phyloP scores from a whole-genome alignment of 768 basidiomycete genomes.

The Russula sp. region DNA sequence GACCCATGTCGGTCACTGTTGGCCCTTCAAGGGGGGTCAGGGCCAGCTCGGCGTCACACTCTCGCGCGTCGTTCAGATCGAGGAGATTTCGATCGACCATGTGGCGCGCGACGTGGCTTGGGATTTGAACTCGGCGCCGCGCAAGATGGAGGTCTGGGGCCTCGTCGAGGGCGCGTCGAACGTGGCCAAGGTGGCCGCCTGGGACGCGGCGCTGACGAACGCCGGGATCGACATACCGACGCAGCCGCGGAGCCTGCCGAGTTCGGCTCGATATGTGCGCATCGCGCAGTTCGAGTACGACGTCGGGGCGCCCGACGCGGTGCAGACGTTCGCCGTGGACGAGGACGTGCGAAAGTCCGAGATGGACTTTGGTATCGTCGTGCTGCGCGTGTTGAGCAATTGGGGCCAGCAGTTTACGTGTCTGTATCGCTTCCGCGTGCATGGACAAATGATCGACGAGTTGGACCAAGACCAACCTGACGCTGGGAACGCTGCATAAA shows the following conservation, averaged over 20 bases:
- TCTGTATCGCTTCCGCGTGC: conserved; percentile 78
- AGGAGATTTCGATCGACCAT: conserved; percentile 81
- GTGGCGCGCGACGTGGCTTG: conserved; percentile 74
- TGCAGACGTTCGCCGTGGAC: conserved; percentile 45
- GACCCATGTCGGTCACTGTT: conserved; percentile 76
- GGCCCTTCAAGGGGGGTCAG: conserved; percentile 75
- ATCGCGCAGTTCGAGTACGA: conserved; percentile 45
- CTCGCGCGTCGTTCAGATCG: conserved; percentile 48
- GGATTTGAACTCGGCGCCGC: conserved; percentile 75
- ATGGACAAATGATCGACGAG: conserved; percentile 45
- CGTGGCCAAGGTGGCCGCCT: conserved; percentile 48
- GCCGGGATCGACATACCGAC: conserved; percentile 23
- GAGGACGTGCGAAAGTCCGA: conserved; percentile 57
- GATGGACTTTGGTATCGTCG: conserved; percentile 81
- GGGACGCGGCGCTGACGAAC: conserved; percentile 33
- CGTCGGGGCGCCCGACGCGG: conserved; percentile 31
- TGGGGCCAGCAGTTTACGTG: conserved; percentile 90
- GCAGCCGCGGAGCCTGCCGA: conserved; percentile 29
- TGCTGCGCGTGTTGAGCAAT: conserved; percentile 72
- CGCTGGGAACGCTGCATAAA: conserved; percentile 1
- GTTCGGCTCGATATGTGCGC: conserved; percentile 31
- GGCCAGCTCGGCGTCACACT: conserved; percentile 84
- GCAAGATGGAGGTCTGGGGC: conserved; percentile 88
- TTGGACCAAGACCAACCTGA: background rate
- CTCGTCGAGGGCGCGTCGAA: conserved; percentile 76